A percentile compares a stretch with the other conserved stretches of the same genome.
phyloP scores from a whole-genome alignment of 2,329 filamentous ascomycete species.

The Calonectria naviculata region DNA sequence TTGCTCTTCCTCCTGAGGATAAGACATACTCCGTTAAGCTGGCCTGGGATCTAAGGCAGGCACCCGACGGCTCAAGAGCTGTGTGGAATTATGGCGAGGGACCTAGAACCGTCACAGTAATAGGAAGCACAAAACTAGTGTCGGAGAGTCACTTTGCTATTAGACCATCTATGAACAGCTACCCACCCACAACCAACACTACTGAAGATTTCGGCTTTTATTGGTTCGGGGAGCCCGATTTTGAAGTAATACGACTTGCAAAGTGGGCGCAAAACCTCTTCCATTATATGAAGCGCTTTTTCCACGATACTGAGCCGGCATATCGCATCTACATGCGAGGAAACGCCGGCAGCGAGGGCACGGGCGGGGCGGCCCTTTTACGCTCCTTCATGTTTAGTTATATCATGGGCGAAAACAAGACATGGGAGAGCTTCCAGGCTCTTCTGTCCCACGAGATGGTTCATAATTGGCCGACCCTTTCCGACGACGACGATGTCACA shows the following conservation, averaged over 20 bases:
- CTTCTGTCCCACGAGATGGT: neutral
- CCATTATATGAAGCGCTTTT: neutral
- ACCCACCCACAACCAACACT: neutral
- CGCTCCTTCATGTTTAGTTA: neutral
- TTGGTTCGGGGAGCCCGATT: neutral
- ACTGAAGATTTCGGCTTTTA: neutral
- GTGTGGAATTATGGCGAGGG: neutral
- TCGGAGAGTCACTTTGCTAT: neutral
- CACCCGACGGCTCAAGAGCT: neutral
- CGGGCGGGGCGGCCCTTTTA: neutral
- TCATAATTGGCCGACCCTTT: neutral
- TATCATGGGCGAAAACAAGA: neutral
- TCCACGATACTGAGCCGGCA: neutral
- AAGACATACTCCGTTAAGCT: neutral
- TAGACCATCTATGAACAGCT: neutral
- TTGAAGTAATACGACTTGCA: neutral
- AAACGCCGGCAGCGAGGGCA: neutral
- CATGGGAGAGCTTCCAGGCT: neutral
- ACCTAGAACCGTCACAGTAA: neutral
- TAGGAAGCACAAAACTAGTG: neutral
- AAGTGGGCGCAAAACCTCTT: neutral
- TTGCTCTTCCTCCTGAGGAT: neutral
- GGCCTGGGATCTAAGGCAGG: neutral
- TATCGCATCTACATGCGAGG: neutral
- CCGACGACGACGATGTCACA: neutral